phyloP scores from a whole-genome alignment of 2,329 filamentous ascomycete genomes.

The Beauveria pseudobassiana region DNA sequence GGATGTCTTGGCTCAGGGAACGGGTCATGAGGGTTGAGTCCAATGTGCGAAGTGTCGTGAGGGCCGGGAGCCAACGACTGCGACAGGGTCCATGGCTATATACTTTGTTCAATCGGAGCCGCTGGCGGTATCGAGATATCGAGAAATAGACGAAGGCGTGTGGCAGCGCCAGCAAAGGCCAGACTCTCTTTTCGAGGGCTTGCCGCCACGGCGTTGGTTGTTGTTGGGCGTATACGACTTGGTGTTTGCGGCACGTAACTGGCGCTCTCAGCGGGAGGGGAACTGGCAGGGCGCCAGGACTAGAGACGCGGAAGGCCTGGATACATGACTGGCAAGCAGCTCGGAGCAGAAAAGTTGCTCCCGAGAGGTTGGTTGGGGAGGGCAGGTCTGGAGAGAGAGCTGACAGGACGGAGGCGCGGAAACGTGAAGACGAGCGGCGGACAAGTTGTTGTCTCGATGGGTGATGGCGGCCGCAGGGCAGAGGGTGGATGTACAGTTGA shows the following conservation, averaged over 20 bases:
- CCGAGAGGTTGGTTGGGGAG: not conserved
- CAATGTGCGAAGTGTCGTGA: slow-evolving; percentile 44
- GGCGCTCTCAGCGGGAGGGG: not conserved
- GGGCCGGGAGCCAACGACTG: slow-evolving; percentile 42
- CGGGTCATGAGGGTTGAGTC: slow-evolving; percentile 49
- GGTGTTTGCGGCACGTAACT: slow-evolving; percentile 10
- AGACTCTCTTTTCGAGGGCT: not conserved
- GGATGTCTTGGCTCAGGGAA: slow-evolving; percentile 79
- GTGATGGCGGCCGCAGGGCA: not conserved
- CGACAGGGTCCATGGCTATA: slow-evolving; percentile 36
- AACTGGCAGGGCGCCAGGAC: slow-evolving; percentile 40
- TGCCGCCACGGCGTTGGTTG: slow-evolving; percentile 1
- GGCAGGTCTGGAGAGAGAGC: not conserved
- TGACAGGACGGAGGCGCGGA: not conserved
- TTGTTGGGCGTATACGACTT: not conserved
- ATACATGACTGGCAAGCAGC: slow-evolving; percentile 36
- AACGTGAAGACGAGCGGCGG: not conserved
- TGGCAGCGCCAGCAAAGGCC: not conserved
- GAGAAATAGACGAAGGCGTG: not conserved
- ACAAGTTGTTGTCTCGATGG: not conserved
- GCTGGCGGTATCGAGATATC: not conserved
- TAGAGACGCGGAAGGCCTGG: slow-evolving; percentile 34
- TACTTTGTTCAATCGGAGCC: slow-evolving; percentile 6
- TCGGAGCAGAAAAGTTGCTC: slow-evolving; percentile 5
- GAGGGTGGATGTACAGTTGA: not conserved